These are phyloP conservation scores for Hypoxylon rubiginosum DNA, from an alignment of 2,329 filamentous ascomycete species.

Conservation along the genomic window DNA sequence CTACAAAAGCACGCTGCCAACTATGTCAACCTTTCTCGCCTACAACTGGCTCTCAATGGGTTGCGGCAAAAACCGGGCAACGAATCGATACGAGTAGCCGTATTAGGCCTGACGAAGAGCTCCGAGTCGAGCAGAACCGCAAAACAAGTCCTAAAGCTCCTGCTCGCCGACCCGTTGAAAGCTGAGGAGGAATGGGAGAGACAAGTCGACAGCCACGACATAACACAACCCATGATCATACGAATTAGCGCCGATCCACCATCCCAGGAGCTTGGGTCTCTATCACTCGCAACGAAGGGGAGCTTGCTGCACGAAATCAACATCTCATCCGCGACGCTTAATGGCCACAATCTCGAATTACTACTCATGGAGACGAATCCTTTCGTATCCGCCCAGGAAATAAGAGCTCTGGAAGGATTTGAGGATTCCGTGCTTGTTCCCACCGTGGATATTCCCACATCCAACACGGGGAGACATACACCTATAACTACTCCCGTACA, in stretches of 20 bases:
- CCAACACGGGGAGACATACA: constrained; percentile 73
- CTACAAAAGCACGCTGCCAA: constrained; percentile 72
- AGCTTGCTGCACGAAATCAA: constrained; percentile 70
- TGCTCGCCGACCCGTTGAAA: constrained; percentile 78
- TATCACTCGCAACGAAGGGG: constrained; percentile 54
- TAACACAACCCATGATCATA: constrained; percentile 72
- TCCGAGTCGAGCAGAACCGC: constrained; percentile 63
- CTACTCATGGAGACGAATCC: constrained; percentile 67
- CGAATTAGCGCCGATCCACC: constrained; percentile 61
- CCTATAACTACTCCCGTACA: constrained; percentile 87
- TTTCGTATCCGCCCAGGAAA: constrained; percentile 60
- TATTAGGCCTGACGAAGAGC: constrained; percentile 63
- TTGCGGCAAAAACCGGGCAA: constrained; percentile 68
- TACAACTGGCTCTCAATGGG: constrained; percentile 79
- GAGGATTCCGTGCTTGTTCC: constrained; percentile 82
- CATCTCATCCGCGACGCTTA: constrained; percentile 73
- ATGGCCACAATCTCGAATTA: constrained; percentile 74
- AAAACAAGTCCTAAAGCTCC: constrained; percentile 74
- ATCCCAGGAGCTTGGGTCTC: constrained; percentile 57
- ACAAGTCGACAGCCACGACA: constrained; percentile 66
- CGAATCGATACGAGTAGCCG: constrained; percentile 71
- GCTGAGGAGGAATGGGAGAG: constrained; percentile 76
- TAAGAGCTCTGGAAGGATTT: constrained; percentile 58
- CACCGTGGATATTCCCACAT: constrained; percentile 75
- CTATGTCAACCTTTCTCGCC: constrained; percentile 75